Percentiles rank a stretch among this genome's conserved stretches.
These are phyloP conservation scores for Leptosphaerulina australis DNA, from an alignment of 2,329 filamentous ascomycete genomes.

Conservation along the genomic window DNA sequence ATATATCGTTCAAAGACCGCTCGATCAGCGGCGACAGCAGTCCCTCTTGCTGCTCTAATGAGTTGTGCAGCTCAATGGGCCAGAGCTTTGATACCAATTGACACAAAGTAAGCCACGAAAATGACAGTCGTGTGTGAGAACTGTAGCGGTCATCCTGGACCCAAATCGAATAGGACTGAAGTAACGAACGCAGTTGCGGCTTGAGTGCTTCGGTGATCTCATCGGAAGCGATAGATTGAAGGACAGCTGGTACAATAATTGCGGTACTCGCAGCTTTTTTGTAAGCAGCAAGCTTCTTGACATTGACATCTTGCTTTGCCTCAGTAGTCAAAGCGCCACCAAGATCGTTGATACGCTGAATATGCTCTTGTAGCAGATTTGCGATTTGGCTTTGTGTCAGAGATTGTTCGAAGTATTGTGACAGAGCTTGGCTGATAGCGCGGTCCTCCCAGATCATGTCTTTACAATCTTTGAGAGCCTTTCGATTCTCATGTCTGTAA, in stretches of 20 bases:
- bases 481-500: slow-evolving; percentile 24
- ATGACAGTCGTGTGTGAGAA: slow-evolving; percentile 21
- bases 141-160: slow-evolving; percentile 31
- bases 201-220: slow-evolving; percentile 30
- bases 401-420: slow-evolving; percentile 37
- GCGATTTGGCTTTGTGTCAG: slow-evolving; percentile 43
- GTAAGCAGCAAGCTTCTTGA: slow-evolving; percentile 30
- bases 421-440: slow-evolving; percentile 29
- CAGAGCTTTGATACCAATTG: slow-evolving; percentile 38
- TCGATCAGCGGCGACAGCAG: slow-evolving; percentile 35
- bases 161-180: slow-evolving; percentile 29
- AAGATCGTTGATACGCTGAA: slow-evolving; percentile 26
- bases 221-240: slow-evolving; percentile 35
- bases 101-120: slow-evolving; percentile 40
- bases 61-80: slow-evolving; percentile 40
- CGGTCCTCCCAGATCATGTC: slow-evolving; percentile 42
- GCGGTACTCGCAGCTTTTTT: slow-evolving; percentile 36
- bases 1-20: slow-evolving; percentile 33
- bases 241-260: slow-evolving; percentile 37
- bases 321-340: slow-evolving; percentile 19
- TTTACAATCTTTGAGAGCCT: slow-evolving; percentile 24
- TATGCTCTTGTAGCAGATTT: slow-evolving; percentile 39
- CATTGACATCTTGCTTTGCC: slow-evolving; percentile 21
- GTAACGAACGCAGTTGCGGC: slow-evolving; percentile 30
- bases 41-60: slow-evolving; percentile 30